Evolutionary conservation across 2,329 filamentous ascomycete genomes (phyloP).

Genomic region (Sporothrix globosa): DNA sequence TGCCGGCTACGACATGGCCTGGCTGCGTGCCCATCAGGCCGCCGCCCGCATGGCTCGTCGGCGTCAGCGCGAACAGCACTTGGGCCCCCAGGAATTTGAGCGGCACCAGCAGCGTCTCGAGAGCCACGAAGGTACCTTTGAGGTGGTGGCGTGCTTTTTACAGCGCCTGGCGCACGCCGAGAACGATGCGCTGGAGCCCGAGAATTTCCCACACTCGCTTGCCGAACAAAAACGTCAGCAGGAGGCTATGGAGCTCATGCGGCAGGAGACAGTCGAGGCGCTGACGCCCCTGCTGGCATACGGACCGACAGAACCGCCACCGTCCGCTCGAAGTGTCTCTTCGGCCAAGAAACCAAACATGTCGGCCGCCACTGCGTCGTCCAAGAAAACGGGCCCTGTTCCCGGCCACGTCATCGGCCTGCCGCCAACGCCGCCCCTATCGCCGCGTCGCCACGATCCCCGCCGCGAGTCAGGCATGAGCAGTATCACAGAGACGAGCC

Average conservation of each 20-base stretch:
- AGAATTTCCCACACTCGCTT: constrained; percentile 25
- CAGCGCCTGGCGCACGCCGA: constrained; percentile 33
- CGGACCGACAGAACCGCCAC: constrained; percentile 22
- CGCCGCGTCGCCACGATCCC: constrained; percentile 28
- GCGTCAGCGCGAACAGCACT: constrained; percentile 24
- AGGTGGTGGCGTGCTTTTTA: constrained; percentile 32
- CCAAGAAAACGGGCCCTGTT: not conserved
- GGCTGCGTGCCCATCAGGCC: constrained; percentile 29
- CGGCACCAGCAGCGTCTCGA: constrained; percentile 19
- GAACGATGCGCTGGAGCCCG: constrained; percentile 32
- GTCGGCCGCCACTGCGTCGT: not conserved
- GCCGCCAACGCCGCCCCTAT: constrained; percentile 33
- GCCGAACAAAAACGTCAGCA: constrained; percentile 26
- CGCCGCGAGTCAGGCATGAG: constrained; percentile 31
- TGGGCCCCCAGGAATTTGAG: constrained; percentile 9
- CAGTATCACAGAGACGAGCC: constrained; percentile 28
- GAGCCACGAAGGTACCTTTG: constrained; percentile 33
- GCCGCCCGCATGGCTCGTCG: constrained; percentile 32
- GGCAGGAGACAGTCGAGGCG: constrained; percentile 33
- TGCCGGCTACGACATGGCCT: not conserved
- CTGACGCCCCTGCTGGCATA: constrained; percentile 33
- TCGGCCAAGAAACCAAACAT: not conserved
- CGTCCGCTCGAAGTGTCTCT: not conserved
- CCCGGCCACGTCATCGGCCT: not conserved
- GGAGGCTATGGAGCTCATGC: constrained; percentile 26